phyloP scores from a whole-genome alignment of 2,329 filamentous ascomycete species.

The Fusarium longipes region DNA sequence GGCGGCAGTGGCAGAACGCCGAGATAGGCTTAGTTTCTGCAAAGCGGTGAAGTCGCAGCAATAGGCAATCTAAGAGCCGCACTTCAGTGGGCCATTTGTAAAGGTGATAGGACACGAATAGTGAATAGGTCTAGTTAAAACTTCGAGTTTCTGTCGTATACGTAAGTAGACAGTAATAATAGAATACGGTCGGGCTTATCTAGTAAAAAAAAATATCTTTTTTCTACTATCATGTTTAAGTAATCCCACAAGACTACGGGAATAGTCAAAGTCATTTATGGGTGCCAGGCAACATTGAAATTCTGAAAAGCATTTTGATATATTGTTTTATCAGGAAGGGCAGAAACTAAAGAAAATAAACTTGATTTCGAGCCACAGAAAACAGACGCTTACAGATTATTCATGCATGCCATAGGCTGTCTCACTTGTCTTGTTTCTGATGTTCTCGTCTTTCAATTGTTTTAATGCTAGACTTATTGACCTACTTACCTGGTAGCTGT shows the following conservation, averaged over 20 bases:
- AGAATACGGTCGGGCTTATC: no score
- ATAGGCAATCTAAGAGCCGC: slow-evolving; percentile 13
- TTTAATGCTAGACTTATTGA: background rate
- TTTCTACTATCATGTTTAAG: no score
- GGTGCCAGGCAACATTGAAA: no score
- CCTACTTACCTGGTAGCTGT: background rate
- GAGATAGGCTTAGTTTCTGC: slow-evolving; percentile 12
- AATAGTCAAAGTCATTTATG: no score
- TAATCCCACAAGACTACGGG: no score
- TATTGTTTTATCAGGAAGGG: no score
- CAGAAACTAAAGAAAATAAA: no score
- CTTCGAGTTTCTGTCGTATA: no score
- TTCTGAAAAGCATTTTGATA: no score
- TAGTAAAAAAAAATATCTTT: no score
- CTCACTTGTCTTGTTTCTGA: background rate
- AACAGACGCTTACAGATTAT: background rate
- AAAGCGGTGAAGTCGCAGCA: slow-evolving; percentile 20
- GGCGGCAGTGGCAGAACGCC: slow-evolving; percentile 33
- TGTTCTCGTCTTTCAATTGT: background rate
- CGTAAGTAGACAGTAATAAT: background rate
- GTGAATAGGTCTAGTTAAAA: no score
- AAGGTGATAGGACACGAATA: background rate
- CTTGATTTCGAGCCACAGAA: no score
- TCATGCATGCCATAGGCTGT: background rate
- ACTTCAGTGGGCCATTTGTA: slow-evolving; percentile 13